These are phyloP conservation scores for Suillus luteus DNA, from an alignment of 768 basidiomycete genomes.

Conservation along the genomic window DNA sequence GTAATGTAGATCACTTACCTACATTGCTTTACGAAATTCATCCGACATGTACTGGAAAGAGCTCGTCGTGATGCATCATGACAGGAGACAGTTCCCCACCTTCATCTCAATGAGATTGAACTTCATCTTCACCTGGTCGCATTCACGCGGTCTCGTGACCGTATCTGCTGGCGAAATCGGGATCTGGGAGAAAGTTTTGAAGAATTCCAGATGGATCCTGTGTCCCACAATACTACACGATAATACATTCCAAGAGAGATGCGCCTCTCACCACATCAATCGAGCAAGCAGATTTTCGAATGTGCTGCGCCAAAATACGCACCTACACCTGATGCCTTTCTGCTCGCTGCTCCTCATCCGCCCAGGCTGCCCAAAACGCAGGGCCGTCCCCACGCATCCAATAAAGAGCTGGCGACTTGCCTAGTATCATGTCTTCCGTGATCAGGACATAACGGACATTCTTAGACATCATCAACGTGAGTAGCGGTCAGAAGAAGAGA, in stretches of 20 bases:
- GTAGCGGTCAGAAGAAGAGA: conserved; percentile 6
- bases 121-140: background rate
- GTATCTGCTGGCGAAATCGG: background rate
- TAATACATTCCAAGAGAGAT: background rate
- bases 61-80: background rate
- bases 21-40: conserved; percentile 29
- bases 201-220: background rate
- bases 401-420: conserved; percentile 64
- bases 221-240: background rate
- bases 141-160: background rate
- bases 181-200: background rate
- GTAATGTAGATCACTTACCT: conserved; percentile 38
- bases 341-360: conserved; percentile 55
- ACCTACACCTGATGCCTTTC: conserved; percentile 19
- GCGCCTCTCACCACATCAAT: conserved; percentile 1
- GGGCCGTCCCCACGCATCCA: conserved; percentile 71
- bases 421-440: conserved; percentile 67
- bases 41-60: conserved; percentile 6
- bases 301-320: background rate
- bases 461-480: conserved; percentile 39
- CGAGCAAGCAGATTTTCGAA: background rate
- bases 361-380: conserved; percentile 78
- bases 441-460: conserved; percentile 83
- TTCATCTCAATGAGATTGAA: background rate
- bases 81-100: conserved; percentile 7